These are phyloP conservation scores for Irpex lacteus DNA, from an alignment of 1,284 basidiomycete species.

Conservation along the genomic window DNA sequence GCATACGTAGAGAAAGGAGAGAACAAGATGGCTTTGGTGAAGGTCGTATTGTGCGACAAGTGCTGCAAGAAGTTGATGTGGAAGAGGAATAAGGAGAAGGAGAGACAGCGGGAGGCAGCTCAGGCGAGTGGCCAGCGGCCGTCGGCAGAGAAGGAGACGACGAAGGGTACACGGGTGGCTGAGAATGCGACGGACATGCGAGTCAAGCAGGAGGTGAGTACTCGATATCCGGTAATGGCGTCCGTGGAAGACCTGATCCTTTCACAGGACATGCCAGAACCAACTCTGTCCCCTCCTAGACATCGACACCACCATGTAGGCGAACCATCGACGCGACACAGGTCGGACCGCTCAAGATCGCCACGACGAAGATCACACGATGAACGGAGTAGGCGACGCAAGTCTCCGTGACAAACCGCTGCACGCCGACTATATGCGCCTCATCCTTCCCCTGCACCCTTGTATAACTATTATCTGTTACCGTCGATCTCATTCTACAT, in stretches of 20 bases:
- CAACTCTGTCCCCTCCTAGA: neutral
- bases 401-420: neutral
- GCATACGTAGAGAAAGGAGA: conserved; percentile 79
- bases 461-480: too few relatives aligned
- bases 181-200: neutral
- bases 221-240: neutral
- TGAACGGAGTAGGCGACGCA: neutral
- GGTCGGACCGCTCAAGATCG: neutral
- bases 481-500: too few relatives aligned
- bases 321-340: neutral
- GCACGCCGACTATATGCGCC: neutral
- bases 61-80: conserved; percentile 85
- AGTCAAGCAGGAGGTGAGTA: neutral
- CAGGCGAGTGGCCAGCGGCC: neutral
- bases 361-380: neutral
- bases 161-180: neutral
- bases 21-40: conserved; percentile 80
- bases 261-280: neutral
- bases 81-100: conserved; percentile 72
- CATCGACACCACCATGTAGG: neutral
- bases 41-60: conserved; percentile 77
- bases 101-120: conserved; percentile 14
- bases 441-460: too few relatives aligned
- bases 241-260: neutral
- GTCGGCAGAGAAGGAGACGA: neutral